These are phyloP conservation scores for Rhodotorula paludigena DNA, from an alignment of 768 basidiomycete species.

Conservation along the genomic window DNA sequence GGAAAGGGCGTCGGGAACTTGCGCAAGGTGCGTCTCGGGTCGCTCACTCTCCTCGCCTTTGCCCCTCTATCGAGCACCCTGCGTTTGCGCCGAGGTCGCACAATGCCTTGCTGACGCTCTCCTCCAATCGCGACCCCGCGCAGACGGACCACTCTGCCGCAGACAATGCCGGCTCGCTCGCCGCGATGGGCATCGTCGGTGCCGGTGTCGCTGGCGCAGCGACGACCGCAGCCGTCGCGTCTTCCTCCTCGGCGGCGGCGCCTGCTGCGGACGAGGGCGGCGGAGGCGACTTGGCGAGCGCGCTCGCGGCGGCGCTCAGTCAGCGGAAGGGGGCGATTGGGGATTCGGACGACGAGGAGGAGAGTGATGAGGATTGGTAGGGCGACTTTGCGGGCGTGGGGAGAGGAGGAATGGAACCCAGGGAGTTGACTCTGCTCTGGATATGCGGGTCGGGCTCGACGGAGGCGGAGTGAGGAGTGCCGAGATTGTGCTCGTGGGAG, in stretches of 20 bases:
- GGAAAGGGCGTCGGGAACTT: conserved; percentile 70
- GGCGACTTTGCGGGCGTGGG: background rate
- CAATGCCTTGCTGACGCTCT: background rate
- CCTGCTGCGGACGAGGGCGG: conserved; percentile 44
- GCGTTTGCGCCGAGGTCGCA: background rate
- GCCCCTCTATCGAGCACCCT: background rate
- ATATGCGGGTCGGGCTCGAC: no score
- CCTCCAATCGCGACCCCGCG: background rate
- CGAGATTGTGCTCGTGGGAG: no score
- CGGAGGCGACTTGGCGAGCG: conserved; percentile 72
- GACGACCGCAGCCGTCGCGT: conserved; percentile 5
- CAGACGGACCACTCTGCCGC: conserved; percentile 25
- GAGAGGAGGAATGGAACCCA: no score
- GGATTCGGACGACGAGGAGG: conserved; percentile 72
- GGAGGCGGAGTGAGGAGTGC: no score
- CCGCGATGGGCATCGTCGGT: conserved; percentile 16
- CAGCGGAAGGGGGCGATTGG: conserved; percentile 82
- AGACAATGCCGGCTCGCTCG: conserved; percentile 26
- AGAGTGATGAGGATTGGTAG: conserved; percentile 59
- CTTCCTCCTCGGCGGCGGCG: background rate
- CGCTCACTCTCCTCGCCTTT: background rate
- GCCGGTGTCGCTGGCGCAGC: conserved; percentile 18
- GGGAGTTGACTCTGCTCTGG: no score
- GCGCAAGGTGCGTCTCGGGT: conserved; percentile 52
- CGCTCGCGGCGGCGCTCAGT: conserved; percentile 74